These are phyloP conservation scores for Suillus americanus DNA, from an alignment of 768 basidiomycete species.

Conservation along the genomic window DNA sequence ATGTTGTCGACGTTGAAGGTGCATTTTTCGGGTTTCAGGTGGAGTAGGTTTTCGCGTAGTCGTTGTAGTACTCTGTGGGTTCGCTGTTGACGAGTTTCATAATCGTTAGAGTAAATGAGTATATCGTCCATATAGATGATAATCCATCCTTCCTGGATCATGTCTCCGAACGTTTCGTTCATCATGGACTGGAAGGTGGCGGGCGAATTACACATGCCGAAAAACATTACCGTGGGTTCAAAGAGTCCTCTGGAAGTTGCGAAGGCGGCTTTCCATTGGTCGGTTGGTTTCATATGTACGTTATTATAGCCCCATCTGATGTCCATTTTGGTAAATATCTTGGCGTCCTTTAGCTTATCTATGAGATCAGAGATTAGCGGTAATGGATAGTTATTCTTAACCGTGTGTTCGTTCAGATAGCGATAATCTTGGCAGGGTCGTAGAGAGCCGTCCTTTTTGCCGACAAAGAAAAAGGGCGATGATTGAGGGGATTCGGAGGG, in stretches of 20 bases:
- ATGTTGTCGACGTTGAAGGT: background rate
- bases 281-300: background rate
- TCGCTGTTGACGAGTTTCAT: slow-evolving; percentile 11
- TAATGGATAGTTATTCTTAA: slow-evolving; percentile 7
- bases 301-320: background rate
- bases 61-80: slow-evolving; percentile 24
- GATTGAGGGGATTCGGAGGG: slow-evolving; percentile 22
- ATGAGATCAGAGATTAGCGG: slow-evolving; percentile 5
- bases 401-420: slow-evolving; percentile 2
- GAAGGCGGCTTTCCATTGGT: background rate
- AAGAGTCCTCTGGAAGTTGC: background rate
- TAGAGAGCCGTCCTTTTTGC: background rate
- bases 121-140: slow-evolving; percentile 30
- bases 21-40: slow-evolving; percentile 15
- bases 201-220: slow-evolving; percentile 15
- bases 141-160: slow-evolving; percentile 20
- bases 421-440: background rate
- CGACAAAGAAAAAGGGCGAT: slow-evolving; percentile 14
- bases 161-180: slow-evolving; percentile 18
- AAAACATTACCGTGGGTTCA: background rate
- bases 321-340: slow-evolving; percentile 20
- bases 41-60: slow-evolving; percentile 34
- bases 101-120: slow-evolving; percentile 17
- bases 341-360: slow-evolving; percentile 9
- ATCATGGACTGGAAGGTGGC: slow-evolving; percentile 28